Evolutionary conservation across 768 basidiomycete species (phyloP).

Genomic region (Termitomyces heimii): DNA sequence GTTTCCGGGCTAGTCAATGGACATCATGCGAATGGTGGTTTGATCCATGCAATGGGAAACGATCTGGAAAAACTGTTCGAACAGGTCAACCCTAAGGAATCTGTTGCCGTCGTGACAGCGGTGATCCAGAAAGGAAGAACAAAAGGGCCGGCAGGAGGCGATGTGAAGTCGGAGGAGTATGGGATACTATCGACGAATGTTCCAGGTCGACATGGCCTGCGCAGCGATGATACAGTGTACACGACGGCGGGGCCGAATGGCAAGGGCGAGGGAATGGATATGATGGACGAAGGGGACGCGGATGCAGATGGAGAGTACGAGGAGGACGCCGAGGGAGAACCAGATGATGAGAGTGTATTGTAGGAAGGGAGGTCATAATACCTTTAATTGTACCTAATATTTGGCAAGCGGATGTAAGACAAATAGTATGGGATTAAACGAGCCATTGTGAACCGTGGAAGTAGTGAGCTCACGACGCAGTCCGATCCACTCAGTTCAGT

Average conservation of each 20-base stretch:
- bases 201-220: background rate
- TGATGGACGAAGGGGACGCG: conserved; percentile 14
- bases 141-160: conserved; percentile 15
- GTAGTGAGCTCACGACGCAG: conserved; percentile 10
- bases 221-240: conserved; percentile 22
- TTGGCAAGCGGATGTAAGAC: conserved; percentile 18
- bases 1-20: conserved; percentile 8
- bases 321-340: conserved; percentile 37
- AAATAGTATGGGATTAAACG: conserved; percentile 23
- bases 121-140: conserved; percentile 6
- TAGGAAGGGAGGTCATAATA: conserved; percentile 11
- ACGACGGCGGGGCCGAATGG: conserved; percentile 18
- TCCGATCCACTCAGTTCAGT: conserved; percentile 25
- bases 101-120: background rate
- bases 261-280: background rate
- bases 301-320: conserved; percentile 34
- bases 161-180: conserved; percentile 42
- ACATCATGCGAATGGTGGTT: conserved; percentile 6
- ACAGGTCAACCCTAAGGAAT: background rate
- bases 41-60: background rate
- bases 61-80: conserved; percentile 5
- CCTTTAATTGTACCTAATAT: conserved; percentile 13
- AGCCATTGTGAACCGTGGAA: conserved; percentile 23
- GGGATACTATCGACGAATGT: background rate
- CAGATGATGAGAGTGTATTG: conserved; percentile 27